These are phyloP conservation scores for Neonectria ditissima DNA, from an alignment of 2,329 filamentous ascomycete species.

Conservation along the genomic window DNA sequence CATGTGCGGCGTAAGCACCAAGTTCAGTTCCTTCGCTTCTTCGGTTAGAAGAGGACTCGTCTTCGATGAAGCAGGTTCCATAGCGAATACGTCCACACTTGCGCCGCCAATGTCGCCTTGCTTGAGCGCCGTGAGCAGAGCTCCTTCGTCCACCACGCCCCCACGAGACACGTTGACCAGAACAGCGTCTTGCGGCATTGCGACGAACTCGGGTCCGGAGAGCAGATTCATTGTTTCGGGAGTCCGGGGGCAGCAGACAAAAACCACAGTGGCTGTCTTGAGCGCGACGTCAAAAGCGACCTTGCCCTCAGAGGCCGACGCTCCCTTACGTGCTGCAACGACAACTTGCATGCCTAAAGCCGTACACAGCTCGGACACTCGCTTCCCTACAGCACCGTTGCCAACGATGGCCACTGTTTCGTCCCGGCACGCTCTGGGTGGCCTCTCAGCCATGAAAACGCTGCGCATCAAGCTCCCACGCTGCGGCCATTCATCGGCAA, in stretches of 20 bases:
- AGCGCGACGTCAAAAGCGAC: slow-evolving; percentile 3
- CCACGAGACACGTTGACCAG: slow-evolving; percentile 14
- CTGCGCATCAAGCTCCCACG: not conserved
- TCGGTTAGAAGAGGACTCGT: slow-evolving; percentile 4
- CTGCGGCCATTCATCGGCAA: not conserved
- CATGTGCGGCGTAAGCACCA: slow-evolving; percentile 16
- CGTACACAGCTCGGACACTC: too few species aligned
- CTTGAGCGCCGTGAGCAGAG: slow-evolving; percentile 6
- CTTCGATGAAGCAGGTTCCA: slow-evolving; percentile 43
- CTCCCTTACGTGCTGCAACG: not conserved
- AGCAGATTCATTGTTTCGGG: not conserved
- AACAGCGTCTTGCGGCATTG: slow-evolving; percentile 1
- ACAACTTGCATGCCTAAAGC: too few species aligned
- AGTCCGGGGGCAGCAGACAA: slow-evolving; percentile 1
- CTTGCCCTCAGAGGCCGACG: slow-evolving; percentile 1
- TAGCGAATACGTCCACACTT: slow-evolving; percentile 36
- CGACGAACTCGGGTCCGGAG: not conserved
- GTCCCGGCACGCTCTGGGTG: too few species aligned
- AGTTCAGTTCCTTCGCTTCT: slow-evolving; percentile 4
- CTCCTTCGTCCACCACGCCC: slow-evolving; percentile 8
- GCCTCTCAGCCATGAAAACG: too few species aligned
- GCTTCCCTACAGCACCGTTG: too few species aligned
- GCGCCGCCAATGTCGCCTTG: slow-evolving; percentile 7
- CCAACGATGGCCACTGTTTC: too few species aligned
- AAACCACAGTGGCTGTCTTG: not conserved